A percentile compares a stretch with the other conserved stretches of the same genome.
Conservation (phyloP, 352 stramenopile genomes). For the Phytophthora aleatoria region DNA sequence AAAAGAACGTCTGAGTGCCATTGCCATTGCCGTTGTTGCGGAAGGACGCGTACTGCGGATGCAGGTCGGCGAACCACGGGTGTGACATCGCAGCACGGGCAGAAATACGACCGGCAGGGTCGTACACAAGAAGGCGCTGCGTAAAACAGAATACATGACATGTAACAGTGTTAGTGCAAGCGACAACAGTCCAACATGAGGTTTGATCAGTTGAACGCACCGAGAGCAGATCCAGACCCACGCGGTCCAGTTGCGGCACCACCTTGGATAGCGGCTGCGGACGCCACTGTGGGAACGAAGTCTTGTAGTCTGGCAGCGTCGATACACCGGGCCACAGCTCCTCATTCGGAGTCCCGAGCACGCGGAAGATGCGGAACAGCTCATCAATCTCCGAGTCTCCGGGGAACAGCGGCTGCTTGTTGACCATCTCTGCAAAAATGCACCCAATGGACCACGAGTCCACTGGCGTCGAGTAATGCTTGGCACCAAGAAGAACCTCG, state of each 20-base stretch:
- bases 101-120: conserved; percentile 80
- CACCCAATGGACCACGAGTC: conserved; percentile 94
- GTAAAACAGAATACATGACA: conserved; percentile 12
- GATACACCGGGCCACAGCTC: conserved; percentile 97
- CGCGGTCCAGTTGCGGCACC: conserved; percentile 80
- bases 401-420: conserved; percentile 87
- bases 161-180: conserved; percentile 1
- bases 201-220: conserved; percentile 37
- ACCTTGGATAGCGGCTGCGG: conserved; percentile 89
- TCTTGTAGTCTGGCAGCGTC: conserved; percentile 97
- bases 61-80: conserved; percentile 85
- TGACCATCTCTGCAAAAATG: conserved; percentile 95
- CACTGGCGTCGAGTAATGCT: conserved; percentile 93
- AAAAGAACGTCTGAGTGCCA: conserved; percentile 51
- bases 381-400: conserved; percentile 99
- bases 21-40: conserved; percentile 55
- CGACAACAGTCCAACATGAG: neutral
- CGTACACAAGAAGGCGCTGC: conserved; percentile 82
- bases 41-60: conserved; percentile 77
- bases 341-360: conserved; percentile 97
- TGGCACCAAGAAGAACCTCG: conserved; percentile 94
- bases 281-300: conserved; percentile 97
- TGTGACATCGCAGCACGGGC: conserved; percentile 82
- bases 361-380: conserved; percentile 98
- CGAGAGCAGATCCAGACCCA: conserved; percentile 83